Conservation (phyloP, 2,329 filamentous ascomycete genomes). For the Talaromyces sp. region DNA sequence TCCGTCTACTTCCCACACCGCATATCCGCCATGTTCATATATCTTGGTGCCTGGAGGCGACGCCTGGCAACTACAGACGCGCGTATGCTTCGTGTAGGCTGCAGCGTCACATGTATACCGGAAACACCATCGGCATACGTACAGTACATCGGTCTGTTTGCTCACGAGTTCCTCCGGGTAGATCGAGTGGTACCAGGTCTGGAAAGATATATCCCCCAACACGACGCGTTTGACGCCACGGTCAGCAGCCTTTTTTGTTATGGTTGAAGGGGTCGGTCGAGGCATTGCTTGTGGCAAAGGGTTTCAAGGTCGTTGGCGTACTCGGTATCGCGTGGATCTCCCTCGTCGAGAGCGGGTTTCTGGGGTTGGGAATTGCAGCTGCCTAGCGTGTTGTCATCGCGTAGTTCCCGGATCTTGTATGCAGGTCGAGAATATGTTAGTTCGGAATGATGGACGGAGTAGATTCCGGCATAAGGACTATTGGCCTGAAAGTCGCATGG, state of each 20-base stretch:
- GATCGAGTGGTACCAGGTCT: conserved; percentile 88
- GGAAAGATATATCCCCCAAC: conserved; percentile 75
- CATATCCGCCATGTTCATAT: conserved; percentile 74
- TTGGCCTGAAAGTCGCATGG: background rate
- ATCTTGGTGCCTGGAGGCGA: conserved; percentile 64
- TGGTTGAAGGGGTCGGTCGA: conserved; percentile 15
- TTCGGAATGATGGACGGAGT: too few relatives aligned
- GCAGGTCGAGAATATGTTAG: background rate
- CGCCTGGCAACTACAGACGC: conserved; percentile 50
- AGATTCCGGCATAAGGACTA: background rate
- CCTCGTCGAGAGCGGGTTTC: background rate
- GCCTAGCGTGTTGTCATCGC: background rate
- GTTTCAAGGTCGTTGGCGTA: background rate
- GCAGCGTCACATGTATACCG: conserved; percentile 62
- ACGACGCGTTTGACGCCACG: conserved; percentile 85
- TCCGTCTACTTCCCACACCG: conserved; percentile 89
- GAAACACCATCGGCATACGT: conserved; percentile 90
- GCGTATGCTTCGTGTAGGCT: conserved; percentile 32
- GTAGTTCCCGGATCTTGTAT: background rate
- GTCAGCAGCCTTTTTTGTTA: conserved; percentile 36
- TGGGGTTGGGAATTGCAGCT: background rate
- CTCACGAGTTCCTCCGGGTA: conserved; percentile 65
- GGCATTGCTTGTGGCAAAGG: conserved; percentile 19
- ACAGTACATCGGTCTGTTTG: conserved; percentile 56
- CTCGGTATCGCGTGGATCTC: background rate